phyloP scores from a whole-genome alignment of 2,329 filamentous ascomycete species.

The Tolypocladium endophyticum region DNA sequence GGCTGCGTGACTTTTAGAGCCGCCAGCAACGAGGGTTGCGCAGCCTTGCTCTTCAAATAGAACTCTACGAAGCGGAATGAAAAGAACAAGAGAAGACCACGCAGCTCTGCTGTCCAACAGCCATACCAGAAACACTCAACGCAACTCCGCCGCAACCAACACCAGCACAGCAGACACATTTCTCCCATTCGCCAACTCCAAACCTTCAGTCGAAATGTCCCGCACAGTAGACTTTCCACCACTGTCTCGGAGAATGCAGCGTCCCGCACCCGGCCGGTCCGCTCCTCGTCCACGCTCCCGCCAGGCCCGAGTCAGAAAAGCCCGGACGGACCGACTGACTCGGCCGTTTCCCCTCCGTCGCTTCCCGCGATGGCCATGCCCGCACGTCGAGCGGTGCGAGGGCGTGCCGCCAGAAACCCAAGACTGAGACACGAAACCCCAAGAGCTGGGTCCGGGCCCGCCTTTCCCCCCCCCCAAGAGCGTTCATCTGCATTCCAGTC shows the following conservation, averaged over 20 bases:
- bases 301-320: neutral
- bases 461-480: neutral
- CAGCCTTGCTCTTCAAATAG: too few species aligned
- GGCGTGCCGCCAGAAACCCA: neutral
- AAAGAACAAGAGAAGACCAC: neutral
- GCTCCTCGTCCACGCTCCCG: neutral
- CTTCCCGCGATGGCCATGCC: neutral
- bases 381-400: neutral
- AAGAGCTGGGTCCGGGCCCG: neutral
- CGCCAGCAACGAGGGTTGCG: too few species aligned
- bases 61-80: neutral
- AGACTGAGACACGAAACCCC: neutral
- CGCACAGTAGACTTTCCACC: neutral
- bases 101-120: neutral
- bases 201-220: neutral
- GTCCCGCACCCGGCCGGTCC: neutral
- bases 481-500: neutral
- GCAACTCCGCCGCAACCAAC: neutral
- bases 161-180: neutral
- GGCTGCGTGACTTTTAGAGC: too few species aligned
- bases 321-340: neutral
- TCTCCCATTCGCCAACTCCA: neutral
- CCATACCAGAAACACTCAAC: neutral
- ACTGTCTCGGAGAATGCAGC: neutral
- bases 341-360: neutral